Evolutionary conservation across 306 rosid species (phyloP), one percentile per base, ranked within the genome.

Genomic region (Cicer arietinum): DNA sequence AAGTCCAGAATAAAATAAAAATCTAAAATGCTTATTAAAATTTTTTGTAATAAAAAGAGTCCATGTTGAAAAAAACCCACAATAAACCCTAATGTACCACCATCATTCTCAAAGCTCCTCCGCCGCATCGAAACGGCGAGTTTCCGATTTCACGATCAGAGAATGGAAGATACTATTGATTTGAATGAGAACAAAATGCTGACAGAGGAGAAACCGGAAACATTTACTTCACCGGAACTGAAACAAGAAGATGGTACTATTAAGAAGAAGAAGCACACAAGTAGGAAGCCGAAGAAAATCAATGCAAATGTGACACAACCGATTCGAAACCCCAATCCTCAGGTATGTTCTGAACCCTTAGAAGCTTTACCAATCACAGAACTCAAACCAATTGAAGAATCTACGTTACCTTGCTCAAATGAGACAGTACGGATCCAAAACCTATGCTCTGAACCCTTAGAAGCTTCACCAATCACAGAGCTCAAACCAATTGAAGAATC

Each of bases 201-300:
- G 35, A 30, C 35, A 57, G 85, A 79, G 4, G 81, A 54, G 13
- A 59, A 81, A 43, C 94, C 92, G 0, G 87, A 78, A 46, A 77
- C 82, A 8, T 11, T 61, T 7, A 5, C 71, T 47, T 77, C 85
- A 61, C 59, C 88, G 4, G 75, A 67, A 10, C 58, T 6, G 39
- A 42, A 10, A 56, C 51, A 86, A 1, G 74, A 67, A 10, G 30
- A 17, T 5, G 41, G 8, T 4, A 35, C n/a, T 17, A 37, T 5
- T 9, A 50, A 10, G 9, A 69, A 7, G 35, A 61, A 18, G 48
- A 76, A 42, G 35, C 35, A 30, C 0, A 30, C 3, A 30, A 30
- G 35, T 30, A 65, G 1, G 22, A 69, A 8, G 66, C 30, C 1
- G 25, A 77, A 60, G 64, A 51, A 78, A 7, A 44, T 50, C 3